phyloP scores from a whole-genome alignment of 2,329 filamentous ascomycete species.

The Alternaria arbusti region DNA sequence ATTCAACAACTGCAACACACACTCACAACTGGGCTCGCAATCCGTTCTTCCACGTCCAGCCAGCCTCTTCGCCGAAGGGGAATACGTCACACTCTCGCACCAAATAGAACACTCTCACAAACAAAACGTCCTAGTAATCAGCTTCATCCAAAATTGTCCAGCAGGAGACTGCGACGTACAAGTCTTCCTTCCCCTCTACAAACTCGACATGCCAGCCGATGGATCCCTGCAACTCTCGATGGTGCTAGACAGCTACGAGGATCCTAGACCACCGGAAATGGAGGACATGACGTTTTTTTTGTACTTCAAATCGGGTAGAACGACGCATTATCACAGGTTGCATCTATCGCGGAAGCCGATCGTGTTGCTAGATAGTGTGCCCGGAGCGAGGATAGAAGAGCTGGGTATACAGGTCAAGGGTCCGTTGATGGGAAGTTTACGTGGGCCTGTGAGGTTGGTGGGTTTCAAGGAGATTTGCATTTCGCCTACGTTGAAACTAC shows the following conservation, averaged over 20 bases:
- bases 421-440: background rate
- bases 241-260: background rate
- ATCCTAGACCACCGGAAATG: background rate
- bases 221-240: conserved; percentile 22
- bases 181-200: conserved; percentile 37
- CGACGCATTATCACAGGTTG: conserved; percentile 2
- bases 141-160: background rate
- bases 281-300: conserved; percentile 3
- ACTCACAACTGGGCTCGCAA: conserved; percentile 44
- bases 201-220: conserved; percentile 42
- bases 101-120: conserved; percentile 15
- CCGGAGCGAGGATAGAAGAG: conserved; percentile 23
- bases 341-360: background rate
- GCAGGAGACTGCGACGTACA: background rate
- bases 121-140: conserved; percentile 25
- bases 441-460: conserved; percentile 1
- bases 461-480: conserved; percentile 28
- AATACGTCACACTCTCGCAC: conserved; percentile 13
- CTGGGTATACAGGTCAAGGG: conserved; percentile 30
- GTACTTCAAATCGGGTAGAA: conserved; percentile 23
- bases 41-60: conserved; percentile 36
- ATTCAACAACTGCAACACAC: conserved; percentile 21
- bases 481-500: background rate
- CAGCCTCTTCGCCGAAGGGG: background rate
- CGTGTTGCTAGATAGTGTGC: background rate